Conservation (phyloP, 148 eudicot species). For the Nyssa sinensis region DNA sequence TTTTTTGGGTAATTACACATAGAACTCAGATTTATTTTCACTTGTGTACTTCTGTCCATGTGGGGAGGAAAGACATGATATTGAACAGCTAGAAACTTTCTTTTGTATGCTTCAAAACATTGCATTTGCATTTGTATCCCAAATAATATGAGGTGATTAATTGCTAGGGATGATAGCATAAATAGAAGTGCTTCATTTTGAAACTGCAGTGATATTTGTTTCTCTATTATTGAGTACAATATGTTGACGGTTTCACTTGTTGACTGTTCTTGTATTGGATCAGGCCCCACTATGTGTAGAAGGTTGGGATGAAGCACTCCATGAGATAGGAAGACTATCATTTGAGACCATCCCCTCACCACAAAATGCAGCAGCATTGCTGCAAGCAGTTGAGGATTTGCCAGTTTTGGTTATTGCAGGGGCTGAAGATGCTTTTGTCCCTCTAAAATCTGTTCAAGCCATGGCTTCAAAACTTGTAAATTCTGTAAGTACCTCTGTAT, state of each 20-base stretch:
- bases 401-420: constrained; percentile 84
- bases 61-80: too few relatives aligned
- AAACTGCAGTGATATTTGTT: background rate
- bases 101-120: too few relatives aligned
- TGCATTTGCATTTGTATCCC: too few relatives aligned
- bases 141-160: too few relatives aligned
- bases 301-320: constrained; percentile 98
- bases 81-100: too few relatives aligned
- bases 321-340: constrained; percentile 87
- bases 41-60: too few relatives aligned
- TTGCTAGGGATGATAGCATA: too few relatives aligned
- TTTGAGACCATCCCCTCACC: constrained; percentile 76
- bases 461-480: constrained; percentile 88
- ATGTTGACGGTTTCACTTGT: background rate
- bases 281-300: constrained; percentile 93
- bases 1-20: too few relatives aligned
- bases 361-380: constrained; percentile 53
- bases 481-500: constrained; percentile 64
- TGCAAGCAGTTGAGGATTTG: constrained; percentile 63
- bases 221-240: background rate
- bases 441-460: constrained; percentile 73
- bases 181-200: too few relatives aligned
- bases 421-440: constrained; percentile 86
- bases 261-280: constrained; percentile 3
- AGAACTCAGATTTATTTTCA: too few relatives aligned